Evolutionary conservation across 1,139 yeast genomes (phyloP).

Genomic region (Yamadazyma dushanensis): DNA sequence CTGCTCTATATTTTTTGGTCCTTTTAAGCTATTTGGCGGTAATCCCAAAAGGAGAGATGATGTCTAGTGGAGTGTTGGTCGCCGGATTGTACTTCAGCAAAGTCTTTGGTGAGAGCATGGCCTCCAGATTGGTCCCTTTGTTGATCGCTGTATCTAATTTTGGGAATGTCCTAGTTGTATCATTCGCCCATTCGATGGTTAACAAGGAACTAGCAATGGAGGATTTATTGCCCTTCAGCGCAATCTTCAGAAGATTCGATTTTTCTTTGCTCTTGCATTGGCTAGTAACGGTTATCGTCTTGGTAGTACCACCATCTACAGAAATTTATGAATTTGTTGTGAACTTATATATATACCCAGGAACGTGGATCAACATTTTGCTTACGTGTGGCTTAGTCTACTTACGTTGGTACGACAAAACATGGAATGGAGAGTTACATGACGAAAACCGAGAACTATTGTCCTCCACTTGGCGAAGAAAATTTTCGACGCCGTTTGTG

Average conservation of each 20-base stretch:
- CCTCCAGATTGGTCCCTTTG: conserved; percentile 62
- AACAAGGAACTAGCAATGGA: conserved; percentile 75
- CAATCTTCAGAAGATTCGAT: conserved; percentile 54
- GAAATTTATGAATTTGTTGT: conserved; percentile 51
- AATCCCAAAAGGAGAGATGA: conserved; percentile 63
- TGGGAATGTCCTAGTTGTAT: conserved; percentile 77
- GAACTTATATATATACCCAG: conserved; percentile 51
- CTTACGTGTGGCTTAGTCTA: conserved; percentile 44
- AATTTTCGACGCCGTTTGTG: conserved; percentile 26
- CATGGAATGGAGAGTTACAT: conserved; percentile 12
- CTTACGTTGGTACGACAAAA: conserved; percentile 21
- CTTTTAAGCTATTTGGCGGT: conserved; percentile 75
- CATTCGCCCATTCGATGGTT: conserved; percentile 76
- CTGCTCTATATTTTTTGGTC: conserved; percentile 65
- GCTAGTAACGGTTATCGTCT: conserved; percentile 45
- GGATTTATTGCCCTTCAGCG: conserved; percentile 69
- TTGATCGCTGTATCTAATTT: conserved; percentile 73
- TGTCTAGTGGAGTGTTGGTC: conserved; percentile 63
- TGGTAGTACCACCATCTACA: conserved; percentile 48
- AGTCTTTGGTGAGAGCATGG: conserved; percentile 69
- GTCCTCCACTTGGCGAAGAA: conserved; percentile 19
- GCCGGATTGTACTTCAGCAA: conserved; percentile 76
- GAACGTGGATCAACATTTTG: conserved; percentile 49
- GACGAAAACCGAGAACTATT: conserved; percentile 20
- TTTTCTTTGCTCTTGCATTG: conserved; percentile 44